Conservation (phyloP, 768 basidiomycete genomes). For the Pisolithus tinctorius region DNA sequence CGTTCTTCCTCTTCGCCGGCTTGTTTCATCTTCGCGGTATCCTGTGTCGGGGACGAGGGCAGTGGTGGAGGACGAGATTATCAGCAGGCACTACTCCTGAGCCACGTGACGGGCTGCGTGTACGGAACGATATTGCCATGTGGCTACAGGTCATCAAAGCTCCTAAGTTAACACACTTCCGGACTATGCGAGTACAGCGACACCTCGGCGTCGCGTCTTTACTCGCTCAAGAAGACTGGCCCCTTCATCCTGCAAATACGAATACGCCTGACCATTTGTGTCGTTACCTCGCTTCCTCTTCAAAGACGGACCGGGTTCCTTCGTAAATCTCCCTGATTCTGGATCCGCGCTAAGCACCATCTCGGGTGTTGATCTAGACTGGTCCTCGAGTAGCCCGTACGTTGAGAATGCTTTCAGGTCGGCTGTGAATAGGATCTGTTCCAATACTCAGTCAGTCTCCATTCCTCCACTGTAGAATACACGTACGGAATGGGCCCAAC, state of each 20-base stretch:
- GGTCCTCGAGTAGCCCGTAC: constrained; percentile 34
- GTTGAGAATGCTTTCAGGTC: constrained; percentile 63
- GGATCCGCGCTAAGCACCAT: neutral
- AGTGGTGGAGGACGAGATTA: constrained; percentile 2
- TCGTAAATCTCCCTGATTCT: constrained; percentile 5
- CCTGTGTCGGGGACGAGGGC: constrained; percentile 31
- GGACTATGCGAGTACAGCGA: constrained; percentile 13
- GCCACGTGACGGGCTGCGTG: too few relatives aligned
- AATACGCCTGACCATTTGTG: neutral
- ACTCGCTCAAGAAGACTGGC: constrained; percentile 35
- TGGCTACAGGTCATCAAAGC: too few relatives aligned
- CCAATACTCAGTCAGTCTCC: neutral
- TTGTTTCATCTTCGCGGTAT: constrained; percentile 34
- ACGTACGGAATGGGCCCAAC: constrained; percentile 84
- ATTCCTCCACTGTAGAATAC: neutral
- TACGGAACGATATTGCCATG: too few relatives aligned
- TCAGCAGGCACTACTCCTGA: too few relatives aligned
- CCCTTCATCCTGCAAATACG: neutral
- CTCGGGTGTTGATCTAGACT: constrained; percentile 15
- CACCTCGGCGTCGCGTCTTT: constrained; percentile 31
- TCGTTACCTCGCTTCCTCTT: neutral
- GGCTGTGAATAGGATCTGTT: constrained; percentile 67
- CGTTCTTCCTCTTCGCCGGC: constrained; percentile 30
- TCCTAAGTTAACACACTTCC: neutral
- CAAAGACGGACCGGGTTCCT: neutral